Evolutionary conservation across 306 rosid genomes (phyloP), one percentile per base, ranked within the genome.

Genomic region (Gleditsia sinensis): DNA sequence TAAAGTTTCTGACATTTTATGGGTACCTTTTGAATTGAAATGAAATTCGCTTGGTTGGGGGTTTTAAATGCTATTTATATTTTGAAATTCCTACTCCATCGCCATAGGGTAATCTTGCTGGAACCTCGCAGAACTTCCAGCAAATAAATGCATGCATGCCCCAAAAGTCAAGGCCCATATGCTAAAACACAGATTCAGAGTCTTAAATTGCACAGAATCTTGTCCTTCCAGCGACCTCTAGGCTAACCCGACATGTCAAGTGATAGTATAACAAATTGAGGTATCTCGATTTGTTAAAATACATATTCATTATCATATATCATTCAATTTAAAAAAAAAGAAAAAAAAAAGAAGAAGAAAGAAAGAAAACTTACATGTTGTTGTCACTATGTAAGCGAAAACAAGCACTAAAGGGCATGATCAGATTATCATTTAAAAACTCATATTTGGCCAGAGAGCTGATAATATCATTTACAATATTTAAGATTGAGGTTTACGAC

Each of bases 341-440:
- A n/a, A n/a, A n/a, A n/a, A n/a, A n/a, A n/a, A n/a, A n/a, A n/a
- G n/a, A 46, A 16, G 7, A 9, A 16, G 16, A 46, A 9, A 20
- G 14, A 48, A 57, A 27, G 45, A 3, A 48, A 57, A 33, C 20
- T 32, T 12, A 10, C 48, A 50, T 20, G 16, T 27, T 17, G 2
- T 12, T 9, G 16, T 30, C 50, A 34, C 40, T n/a, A 17, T 75
- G 13, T 57, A 16, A 69, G 37, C 19, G 34, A 80, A 73, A 30
- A 45, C 82, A 80, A 73, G 24, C 71, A 30, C 58, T 40, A 63
- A 68, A 67, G 21, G 58, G 37, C 62, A 43, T 62, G 43, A 54
- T 51, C 27, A 69, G 72, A 25, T 40, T 32, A 48, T 59, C 53
- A 67, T 71, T 27, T 17, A 30, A 77, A 68, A 37, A 55, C 17